A percentile compares a stretch with the other conserved stretches of the same genome.
Conservation (phyloP, 2,329 filamentous ascomycete species). For the Penicillium sp. region DNA sequence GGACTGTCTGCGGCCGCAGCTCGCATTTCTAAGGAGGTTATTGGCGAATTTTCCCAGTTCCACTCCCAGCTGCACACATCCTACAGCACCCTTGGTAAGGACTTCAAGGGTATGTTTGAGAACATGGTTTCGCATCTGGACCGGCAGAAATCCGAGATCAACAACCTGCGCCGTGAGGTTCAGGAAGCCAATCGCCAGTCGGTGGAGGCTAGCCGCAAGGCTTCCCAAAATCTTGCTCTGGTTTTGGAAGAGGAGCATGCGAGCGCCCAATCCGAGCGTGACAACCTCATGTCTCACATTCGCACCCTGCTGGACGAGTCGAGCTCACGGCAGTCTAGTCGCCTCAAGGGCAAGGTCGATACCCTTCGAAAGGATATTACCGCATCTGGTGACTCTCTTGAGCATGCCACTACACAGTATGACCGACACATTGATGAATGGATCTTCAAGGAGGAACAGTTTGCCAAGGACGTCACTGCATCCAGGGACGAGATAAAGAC, state of each 20-base stretch:
- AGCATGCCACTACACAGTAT: conserved; percentile 62
- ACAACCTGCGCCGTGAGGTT: conserved; percentile 66
- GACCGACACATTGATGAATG: conserved; percentile 67
- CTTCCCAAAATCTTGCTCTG: conserved; percentile 62
- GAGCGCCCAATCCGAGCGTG: conserved; percentile 66
- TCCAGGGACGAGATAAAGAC: conserved; percentile 74
- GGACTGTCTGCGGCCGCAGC: conserved; percentile 78
- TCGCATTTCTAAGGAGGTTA: conserved; percentile 81
- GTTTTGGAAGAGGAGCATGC: conserved; percentile 71
- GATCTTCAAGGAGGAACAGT: conserved; percentile 61
- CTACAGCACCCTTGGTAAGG: conserved; percentile 74
- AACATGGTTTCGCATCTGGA: conserved; percentile 69
- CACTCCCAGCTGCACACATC: conserved; percentile 77
- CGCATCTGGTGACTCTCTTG: conserved; percentile 59
- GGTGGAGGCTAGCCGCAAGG: conserved; percentile 61
- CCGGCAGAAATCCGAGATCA: conserved; percentile 70
- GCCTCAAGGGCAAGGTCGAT: conserved; percentile 60
- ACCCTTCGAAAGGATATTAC: conserved; percentile 61
- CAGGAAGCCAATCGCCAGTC: conserved; percentile 63
- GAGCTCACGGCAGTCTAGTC: conserved; percentile 65
- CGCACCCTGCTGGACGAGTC: conserved; percentile 69
- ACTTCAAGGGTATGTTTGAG: conserved; percentile 83
- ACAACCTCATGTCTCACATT: conserved; percentile 70
- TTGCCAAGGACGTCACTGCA: conserved; percentile 65
- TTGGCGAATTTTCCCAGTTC: conserved; percentile 78